Base-by-base conservation (phyloP, 768 basidiomycete genomes). In the Suillus discolor region DNA sequence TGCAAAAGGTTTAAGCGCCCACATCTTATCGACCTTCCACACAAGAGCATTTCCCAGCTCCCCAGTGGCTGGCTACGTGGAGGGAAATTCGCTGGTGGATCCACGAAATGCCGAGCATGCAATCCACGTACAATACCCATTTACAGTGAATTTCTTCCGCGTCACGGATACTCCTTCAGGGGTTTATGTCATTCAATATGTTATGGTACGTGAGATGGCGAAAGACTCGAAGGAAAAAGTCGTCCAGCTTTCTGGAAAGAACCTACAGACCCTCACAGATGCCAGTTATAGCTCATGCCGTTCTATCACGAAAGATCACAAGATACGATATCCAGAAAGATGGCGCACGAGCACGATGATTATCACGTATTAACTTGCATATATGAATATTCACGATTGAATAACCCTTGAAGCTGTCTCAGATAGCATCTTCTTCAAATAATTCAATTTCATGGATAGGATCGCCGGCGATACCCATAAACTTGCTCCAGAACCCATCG, bases 31-130 rank as follows among this genome's bases (percentile, higher is more conserved):
- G 12, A 16, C 38, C 57, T 16, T 59, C 16, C 18, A 31, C 6
- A 55, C 31, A 34, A 12, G 11, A n/a, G 31, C 5, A 7, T 55
- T 55, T 55, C 54, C 54, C 54, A 55, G 53, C 53, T 12, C 18
- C 11, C 6, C 9, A 20, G 9, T 18, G 12, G 16, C 15, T 28
- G 28, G 4, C 16, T 12, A 31, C 31, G 11, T 55, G 34, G 54
- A 55, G 54, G 34, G 31, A 55, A 55, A 55, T 55, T 55, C 3
- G 54, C 54, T 20, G 34, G 54, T 55, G 54, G 54, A 34, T 12
- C 31, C 31, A 55, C 54, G 54, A 34, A 55, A 34, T 20, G 54
- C 54, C 31, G 54, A 55, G 54, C 34, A 34, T 36, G 34, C 34
- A 4, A n/a, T 55, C 54, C 54, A 55, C 54, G 54, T 55, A 55